Conservation (phyloP, 805 yeast genomes). For the Metschnikowia gelsemii region DNA sequence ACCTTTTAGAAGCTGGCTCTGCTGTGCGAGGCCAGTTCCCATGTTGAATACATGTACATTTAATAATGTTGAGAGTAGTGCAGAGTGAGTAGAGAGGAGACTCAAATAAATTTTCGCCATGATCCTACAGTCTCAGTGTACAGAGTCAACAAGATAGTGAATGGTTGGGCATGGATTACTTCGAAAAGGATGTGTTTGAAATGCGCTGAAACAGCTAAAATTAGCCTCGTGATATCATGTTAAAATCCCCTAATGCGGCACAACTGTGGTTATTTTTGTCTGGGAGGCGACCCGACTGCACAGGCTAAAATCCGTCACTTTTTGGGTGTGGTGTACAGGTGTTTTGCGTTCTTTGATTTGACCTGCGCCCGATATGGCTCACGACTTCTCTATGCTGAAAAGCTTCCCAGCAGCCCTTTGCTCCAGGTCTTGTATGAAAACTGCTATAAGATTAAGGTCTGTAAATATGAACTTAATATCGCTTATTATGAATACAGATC, state of each 20-base stretch:
- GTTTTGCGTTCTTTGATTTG: not conserved
- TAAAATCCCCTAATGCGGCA: no score
- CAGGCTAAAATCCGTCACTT: not conserved
- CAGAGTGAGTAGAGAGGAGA: conserved; percentile 1
- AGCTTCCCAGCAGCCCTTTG: no score
- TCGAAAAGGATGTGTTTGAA: no score
- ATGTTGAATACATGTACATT: conserved; percentile 10
- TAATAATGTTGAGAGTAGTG: not conserved
- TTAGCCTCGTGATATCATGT: not conserved
- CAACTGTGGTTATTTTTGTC: not conserved
- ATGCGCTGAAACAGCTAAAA: not conserved
- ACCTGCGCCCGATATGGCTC: no score
- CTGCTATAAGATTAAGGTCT: no score
- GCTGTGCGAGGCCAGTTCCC: conserved; percentile 14
- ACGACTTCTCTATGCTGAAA: no score
- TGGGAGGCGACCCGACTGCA: not conserved
- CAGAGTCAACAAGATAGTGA: no score
- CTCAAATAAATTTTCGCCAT: not conserved
- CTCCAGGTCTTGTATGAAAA: no score
- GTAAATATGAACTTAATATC: no score
- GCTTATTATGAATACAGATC: no score
- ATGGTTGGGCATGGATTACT: no score
- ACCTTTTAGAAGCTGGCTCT: conserved; percentile 12
- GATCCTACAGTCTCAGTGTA: not conserved
- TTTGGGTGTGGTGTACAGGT: not conserved